Percentiles rank a stretch among this genome's conserved stretches.
Evolutionary conservation across 2,329 filamentous ascomycete genomes (phyloP).

Genomic region (Fusarium praegraminearum): DNA sequence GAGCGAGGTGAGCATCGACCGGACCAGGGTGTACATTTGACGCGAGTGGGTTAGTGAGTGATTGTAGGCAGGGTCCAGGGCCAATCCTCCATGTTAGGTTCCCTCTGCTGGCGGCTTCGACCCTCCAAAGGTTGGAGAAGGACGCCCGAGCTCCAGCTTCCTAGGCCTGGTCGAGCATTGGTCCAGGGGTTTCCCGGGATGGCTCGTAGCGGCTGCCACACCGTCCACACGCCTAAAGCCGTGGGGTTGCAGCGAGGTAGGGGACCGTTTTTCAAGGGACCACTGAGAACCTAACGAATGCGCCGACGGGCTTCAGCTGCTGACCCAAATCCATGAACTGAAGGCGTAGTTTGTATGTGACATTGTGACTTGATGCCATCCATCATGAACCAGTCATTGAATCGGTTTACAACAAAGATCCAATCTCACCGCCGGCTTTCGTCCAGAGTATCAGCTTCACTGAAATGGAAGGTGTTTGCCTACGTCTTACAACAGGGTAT

Average conservation of each 20-base stretch:
- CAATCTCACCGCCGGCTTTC: slow-evolving; percentile 29
- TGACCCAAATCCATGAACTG: slow-evolving; percentile 18
- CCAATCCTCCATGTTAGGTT: slow-evolving; percentile 6
- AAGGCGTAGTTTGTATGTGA: slow-evolving; percentile 1
- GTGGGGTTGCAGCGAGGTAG: slow-evolving; percentile 38
- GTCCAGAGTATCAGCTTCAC: slow-evolving; percentile 4
- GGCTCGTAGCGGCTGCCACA: slow-evolving; percentile 37
- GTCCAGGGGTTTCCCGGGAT: slow-evolving; percentile 38
- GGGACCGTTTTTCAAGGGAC: slow-evolving; percentile 38
- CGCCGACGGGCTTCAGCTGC: slow-evolving; percentile 4
- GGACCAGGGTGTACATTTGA: slow-evolving; percentile 14
- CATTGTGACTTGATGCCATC: slow-evolving; percentile 11
- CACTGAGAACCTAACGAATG: slow-evolving; percentile 34
- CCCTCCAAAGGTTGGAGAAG: slow-evolving; percentile 31
- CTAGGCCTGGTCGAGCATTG: slow-evolving; percentile 18
- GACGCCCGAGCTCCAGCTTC: slow-evolving; percentile 17
- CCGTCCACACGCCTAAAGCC: slow-evolving; percentile 27
- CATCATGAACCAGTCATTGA: slow-evolving; percentile 5
- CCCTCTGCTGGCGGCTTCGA: slow-evolving; percentile 26
- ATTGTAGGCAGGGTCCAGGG: slow-evolving; percentile 33
- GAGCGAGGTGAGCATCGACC: slow-evolving; percentile 19
- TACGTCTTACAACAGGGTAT: background rate
- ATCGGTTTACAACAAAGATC: background rate
- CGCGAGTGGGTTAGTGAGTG: slow-evolving; percentile 18
- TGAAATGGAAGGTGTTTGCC: slow-evolving; percentile 2